Evolutionary conservation across 2,329 filamentous ascomycete species (phyloP), one percentile per base, ranked within the genome.

Genomic region (Fusarium falciforme): DNA sequence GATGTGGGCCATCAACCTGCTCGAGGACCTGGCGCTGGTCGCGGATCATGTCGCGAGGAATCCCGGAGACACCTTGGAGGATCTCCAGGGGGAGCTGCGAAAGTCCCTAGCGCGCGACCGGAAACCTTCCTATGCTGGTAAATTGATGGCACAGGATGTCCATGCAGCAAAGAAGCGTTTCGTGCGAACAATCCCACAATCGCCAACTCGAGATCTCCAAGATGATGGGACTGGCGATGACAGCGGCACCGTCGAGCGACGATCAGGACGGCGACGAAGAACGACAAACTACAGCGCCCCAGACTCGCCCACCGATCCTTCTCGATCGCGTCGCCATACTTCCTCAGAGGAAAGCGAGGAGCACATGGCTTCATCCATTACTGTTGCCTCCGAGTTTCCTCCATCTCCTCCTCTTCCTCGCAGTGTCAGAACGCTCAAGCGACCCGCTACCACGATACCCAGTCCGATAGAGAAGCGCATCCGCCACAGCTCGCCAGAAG

Each of bases 101-200:
- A 73, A 70, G 65, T 79, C 77, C n/a, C 71, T 79, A 20, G 76
- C 77, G 38, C 77, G 77, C 60, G 77, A 79, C 61, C 70, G 77
- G 42, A 79, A 79, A 68, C 77, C 77, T 22, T 79, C 77, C n/a
- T 79, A 79, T 33, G 77, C 77, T 27, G 77, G 77, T 4, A 79
- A 78, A 38, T 67, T 79, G 62, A 79, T 79, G 77, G 77, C 77
- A 5, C 77, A 79, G 65, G 77, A 79, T 66, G 77, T 79, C 3
- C 77, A 79, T 20, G 77, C 77, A 33, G 77, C 77, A 12, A 79
- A 79, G 67, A 79, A 79, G 64, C 77, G 77, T 44, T 79, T 79
- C 29, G 77, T 79, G 44, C 67, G 73, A 27, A 69, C 66, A 1
- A 58, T 70, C 49, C 72, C 75, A 25, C 75, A 70, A 29, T 78